Evolutionary conservation across 176 grass and related monocot species (phyloP), one percentile per base, ranked within the genome.

Genomic region (Chrysopogon serrulatus): DNA sequence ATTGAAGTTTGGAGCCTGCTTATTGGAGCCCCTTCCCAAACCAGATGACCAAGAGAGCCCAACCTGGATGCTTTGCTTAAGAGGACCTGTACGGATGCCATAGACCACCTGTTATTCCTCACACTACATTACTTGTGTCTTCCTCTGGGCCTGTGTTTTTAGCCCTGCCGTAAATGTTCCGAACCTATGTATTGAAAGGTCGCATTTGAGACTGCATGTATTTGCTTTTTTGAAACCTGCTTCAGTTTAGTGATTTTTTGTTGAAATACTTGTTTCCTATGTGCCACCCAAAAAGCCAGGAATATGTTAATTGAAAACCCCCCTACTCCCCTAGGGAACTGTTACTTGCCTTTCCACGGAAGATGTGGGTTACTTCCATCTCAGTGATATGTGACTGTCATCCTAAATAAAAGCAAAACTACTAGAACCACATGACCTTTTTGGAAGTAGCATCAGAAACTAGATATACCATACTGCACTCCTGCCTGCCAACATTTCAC

Each of bases 1-100:
- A 71, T 62, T 93, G 91, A 93, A 90, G 91, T 85, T 81, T 77
- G 91, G 66, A 90, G 87, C 91, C 84, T 84, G 87, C 87, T 89
- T 93, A 90, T 78, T 82, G 91, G 85, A 85, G 87, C 65, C 87
- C 85, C 81, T 82, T 83, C 80, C 91, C 87, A 93, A 93, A 90
- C 87, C 91, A 87, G 91, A 90, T 90, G 91, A 93, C 81, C 73
- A 84, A 90, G 84, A 89, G 74, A 74, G 74, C 79, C 90, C 68
- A 92, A 79, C 87, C 63, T 83, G 83, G 90, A 92, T 80, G 90
- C 74, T 89, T 92, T 88, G 66, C 73, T 85, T 91, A 88, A 76
- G 82, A 85, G 82, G 82, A 81, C 85, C 82, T 77, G 59, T 48
- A 68, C 36, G 83, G 78, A 83, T 83, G 79, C 83, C 66, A 83